Evolutionary conservation across 2,329 filamentous ascomycete genomes (phyloP).

Genomic region (Tolypocladium capitatum): DNA sequence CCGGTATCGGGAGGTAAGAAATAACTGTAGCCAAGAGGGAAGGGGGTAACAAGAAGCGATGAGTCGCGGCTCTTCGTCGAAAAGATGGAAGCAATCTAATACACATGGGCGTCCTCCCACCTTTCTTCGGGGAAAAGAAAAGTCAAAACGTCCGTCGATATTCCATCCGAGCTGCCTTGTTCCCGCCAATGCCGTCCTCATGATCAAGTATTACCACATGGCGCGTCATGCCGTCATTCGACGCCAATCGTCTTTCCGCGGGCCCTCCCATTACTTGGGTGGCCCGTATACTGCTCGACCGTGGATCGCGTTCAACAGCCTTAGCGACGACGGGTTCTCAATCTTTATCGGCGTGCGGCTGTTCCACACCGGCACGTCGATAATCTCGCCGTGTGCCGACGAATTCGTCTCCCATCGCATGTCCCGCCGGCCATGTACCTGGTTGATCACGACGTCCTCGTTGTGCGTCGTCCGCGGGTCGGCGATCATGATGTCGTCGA

Average conservation of each 20-base stretch:
- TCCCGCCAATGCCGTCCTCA: background rate
- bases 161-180: background rate
- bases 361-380: conserved; percentile 17
- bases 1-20: background rate
- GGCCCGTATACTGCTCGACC: background rate
- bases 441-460: conserved; percentile 22
- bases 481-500: conserved; percentile 26
- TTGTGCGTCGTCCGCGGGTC: conserved; percentile 18
- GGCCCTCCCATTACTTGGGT: background rate
- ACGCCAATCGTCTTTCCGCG: background rate
- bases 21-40: background rate
- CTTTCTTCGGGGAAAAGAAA: no score
- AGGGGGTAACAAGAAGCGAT: conserved; percentile 5
- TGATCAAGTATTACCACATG: background rate
- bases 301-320: background rate
- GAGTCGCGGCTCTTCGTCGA: conserved; percentile 16
- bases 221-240: background rate
- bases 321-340: conserved; percentile 5
- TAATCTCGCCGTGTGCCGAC: conserved; percentile 11
- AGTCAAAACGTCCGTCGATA: background rate
- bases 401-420: conserved; percentile 14
- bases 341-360: conserved; percentile 16
- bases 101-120: conserved; percentile 5
- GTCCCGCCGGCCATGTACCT: conserved; percentile 13
- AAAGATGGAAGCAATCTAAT: conserved; percentile 19